Percentiles rank a stretch among this genome's conserved stretches.
Conservation (phyloP, 192 early-diverging fungal genomes). For the Coemansia sp. region DNA sequence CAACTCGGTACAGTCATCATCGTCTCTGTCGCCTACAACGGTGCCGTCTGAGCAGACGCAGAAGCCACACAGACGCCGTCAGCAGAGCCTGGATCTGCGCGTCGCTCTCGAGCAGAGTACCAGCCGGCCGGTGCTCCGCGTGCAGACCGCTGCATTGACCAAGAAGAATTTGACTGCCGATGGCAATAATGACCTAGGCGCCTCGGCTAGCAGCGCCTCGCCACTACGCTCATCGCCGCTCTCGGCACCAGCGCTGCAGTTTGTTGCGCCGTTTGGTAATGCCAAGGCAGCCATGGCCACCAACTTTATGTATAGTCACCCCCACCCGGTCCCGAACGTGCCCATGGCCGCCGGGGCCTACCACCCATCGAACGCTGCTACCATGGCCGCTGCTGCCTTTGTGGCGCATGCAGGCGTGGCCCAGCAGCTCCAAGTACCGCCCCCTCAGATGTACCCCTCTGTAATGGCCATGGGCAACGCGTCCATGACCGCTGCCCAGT, state of each 20-base stretch:
- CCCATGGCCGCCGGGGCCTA: constrained; percentile 10
- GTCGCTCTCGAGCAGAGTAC: constrained; percentile 9
- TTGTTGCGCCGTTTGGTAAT: constrained; percentile 12
- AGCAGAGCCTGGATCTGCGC: constrained; percentile 50
- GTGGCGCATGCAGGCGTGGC: constrained; percentile 32
- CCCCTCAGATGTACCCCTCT: not conserved
- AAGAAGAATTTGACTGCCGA: not conserved
- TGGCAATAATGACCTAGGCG: not conserved
- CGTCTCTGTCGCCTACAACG: not conserved
- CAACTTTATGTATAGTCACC: constrained; percentile 13
- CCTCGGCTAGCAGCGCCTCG: constrained; percentile 9
- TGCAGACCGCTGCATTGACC: constrained; percentile 23
- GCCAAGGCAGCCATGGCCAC: constrained; percentile 10
- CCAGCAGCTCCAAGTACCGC: constrained; percentile 25
- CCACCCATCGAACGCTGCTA: constrained; percentile 24
- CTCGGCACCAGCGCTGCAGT: constrained; percentile 44
- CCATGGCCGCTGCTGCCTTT: constrained; percentile 33
- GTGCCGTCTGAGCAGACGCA: constrained; percentile 12
- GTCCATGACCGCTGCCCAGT: constrained; percentile 22
- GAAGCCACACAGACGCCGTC: constrained; percentile 36
- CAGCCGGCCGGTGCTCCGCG: constrained; percentile 41
- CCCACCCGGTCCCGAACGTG: not conserved
- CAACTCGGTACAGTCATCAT: not conserved
- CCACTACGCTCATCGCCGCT: constrained; percentile 43
- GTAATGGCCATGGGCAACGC: not conserved